Evolutionary conservation across 116 monocot genomes (phyloP).

Genomic region (Zostera marina): DNA sequence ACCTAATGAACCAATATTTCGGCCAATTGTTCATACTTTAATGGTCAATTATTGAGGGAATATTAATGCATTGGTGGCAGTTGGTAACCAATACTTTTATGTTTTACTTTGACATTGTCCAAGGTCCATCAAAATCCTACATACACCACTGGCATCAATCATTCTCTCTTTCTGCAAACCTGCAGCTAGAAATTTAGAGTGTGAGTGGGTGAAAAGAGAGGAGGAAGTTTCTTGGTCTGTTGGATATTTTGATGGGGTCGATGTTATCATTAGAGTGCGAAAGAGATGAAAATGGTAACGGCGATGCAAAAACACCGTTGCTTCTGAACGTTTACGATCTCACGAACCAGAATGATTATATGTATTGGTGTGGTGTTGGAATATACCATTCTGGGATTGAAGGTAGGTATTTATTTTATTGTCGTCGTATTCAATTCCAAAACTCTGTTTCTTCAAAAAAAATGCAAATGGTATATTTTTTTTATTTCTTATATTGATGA

Average conservation of each 20-base stretch:
- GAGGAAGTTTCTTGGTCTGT: background rate
- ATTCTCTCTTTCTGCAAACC: background rate
- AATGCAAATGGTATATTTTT: too few relatives aligned
- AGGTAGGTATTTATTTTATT: slow-evolving; percentile 19
- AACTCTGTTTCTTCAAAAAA: too few relatives aligned
- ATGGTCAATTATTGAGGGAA: too few relatives aligned
- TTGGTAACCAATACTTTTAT: too few relatives aligned
- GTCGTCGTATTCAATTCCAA: too few relatives aligned
- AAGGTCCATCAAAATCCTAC: too few relatives aligned
- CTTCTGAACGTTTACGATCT: slow-evolving; percentile 86
- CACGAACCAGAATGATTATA: slow-evolving; percentile 71
- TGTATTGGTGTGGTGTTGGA: slow-evolving; percentile 61
- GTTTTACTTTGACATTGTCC: too few relatives aligned
- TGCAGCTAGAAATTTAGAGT: background rate
- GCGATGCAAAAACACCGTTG: slow-evolving; percentile 23
- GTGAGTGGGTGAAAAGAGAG: background rate
- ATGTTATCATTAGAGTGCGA: slow-evolving; percentile 12
- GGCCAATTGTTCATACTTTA: too few relatives aligned
- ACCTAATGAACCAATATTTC: too few relatives aligned
- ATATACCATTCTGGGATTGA: slow-evolving; percentile 92
- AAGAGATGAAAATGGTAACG: background rate
- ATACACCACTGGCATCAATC: too few relatives aligned
- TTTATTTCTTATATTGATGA: too few relatives aligned
- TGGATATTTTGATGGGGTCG: slow-evolving; percentile 17
- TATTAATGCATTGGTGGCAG: too few relatives aligned